Conservation (phyloP, 306 rosid genomes). For the Prunus persica region Prunus_persica_NCBIv2 NC_034012.1:4326501-4327000, state of each 20-base stretch:
- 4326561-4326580: constrained; percentile 90
- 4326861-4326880: not conserved
- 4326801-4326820: constrained; percentile 59
- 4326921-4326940: too few species aligned
- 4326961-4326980: not conserved
- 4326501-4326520: constrained; percentile 52
- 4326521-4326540: constrained; percentile 54
- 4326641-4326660: constrained; percentile 97
- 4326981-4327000: too few species aligned
- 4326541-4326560: constrained; percentile 65
- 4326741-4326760: constrained; percentile 81
- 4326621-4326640: constrained; percentile 78
- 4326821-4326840: constrained; percentile 44
- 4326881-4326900: not conserved
- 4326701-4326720: constrained; percentile 72
- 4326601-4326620: constrained; percentile 79
- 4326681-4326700: constrained; percentile 57
- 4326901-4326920: not conserved
- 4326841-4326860: not conserved
- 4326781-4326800: constrained; percentile 97
- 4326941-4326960: not conserved
- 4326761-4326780: constrained; percentile 87
- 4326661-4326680: constrained; percentile 71
- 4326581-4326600: constrained; percentile 90
- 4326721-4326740: constrained; percentile 86